Evolutionary conservation across 352 stramenopile genomes (phyloP), one percentile per base, ranked within the genome.

Genomic region (Phytophthora idaei): DNA sequence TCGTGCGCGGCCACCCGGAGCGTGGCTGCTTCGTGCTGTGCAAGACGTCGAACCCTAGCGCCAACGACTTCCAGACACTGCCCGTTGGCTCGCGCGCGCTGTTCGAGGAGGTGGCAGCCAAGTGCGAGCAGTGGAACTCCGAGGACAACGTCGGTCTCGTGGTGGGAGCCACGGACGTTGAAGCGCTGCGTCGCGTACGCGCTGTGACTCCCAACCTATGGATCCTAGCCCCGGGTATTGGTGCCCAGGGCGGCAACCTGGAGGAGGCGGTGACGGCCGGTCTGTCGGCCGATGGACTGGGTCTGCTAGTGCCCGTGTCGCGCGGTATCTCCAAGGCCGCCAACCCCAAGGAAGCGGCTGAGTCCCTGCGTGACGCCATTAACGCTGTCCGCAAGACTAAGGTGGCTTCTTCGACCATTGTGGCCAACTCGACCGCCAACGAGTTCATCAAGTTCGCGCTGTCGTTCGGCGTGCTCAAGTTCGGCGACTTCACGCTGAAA

Each of bases 1-100:
- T 99, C 85, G 75, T 97, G 37, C 94, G 94, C 61, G 76, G 79
- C 25, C 75, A 79, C 31, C 96, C 90, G 1, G 93, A 85, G 69
- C 86, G 87, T 48, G 90, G 90, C 60, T 98, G 93, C 55, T 99
- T 99, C 72, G 82, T 99, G 44, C 85, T 99, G 10, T 99, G 98
- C 82, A 99, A 99, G 90, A 99, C 97, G 27, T 99, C 97, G 7
- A 99, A 99, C 81, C 90, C 94, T 29, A 98, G 90, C 52, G 97
- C 95, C 9, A 97, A 98, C 64, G 97, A 99, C 67, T 90, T 99
- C 49, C 91, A 99, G 70, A 97, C 93, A 53, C 78, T 95, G 28
- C 54, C 73, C 4, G 73, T 93, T 17, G 71, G 64, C 44, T 69
- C 75, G 3, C 74, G 73, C 27, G 51, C 82, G 69, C 71, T 95